Evolutionary conservation across 2,329 filamentous ascomycete genomes (phyloP), one percentile per base, ranked within the genome.

Genomic region (Ascochyta fabae): DNA sequence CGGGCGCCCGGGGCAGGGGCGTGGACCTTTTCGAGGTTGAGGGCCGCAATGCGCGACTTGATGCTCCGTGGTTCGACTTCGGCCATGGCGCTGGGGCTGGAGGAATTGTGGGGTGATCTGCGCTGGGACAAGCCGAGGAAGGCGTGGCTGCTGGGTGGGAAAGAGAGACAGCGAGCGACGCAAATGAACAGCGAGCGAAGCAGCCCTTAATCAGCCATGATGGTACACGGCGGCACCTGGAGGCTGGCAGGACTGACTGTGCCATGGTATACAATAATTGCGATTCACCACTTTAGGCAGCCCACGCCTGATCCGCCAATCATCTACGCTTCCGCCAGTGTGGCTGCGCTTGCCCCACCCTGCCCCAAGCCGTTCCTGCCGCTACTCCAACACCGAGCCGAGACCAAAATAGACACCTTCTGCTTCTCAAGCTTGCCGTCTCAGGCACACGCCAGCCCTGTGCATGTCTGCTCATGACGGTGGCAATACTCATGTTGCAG

Each of bases 11-110:
- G 76, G 7, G 72, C 60, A 8, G 70, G 71, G 8, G 73, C 75
- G 44, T 75, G 69, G 15, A 80, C 77, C 58, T 81, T 74, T 40
- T 79, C 74, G 36, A 81, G 70, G 59, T 81, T 80, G 47, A 82
- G 65, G 3, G 78, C 76, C 2, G 80, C 79, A 52, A 82, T 81
- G 54, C 80, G 78, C 43, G 77, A 75, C 58, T 75, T 76, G 63
- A 82, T 78, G 52, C 60, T 60, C 19, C 57, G 77, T 9, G 53
- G 48, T 31, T 56, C 53, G 48, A 56, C 48, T 49, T 73, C 69
- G 40, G 69, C 71, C 74, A 76, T 76, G 40, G 53, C 63, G 61
- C 48, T 29, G 44, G 42, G 24, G 50, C 44, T 47, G 47, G 47
- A 47, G 2, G 15, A 45, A 51, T 33, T 51, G 48, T 51, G 48